These are phyloP conservation scores for Leccinum griseonigrum DNA, from an alignment of 1,284 basidiomycete species.

Conservation along the genomic window DNA sequence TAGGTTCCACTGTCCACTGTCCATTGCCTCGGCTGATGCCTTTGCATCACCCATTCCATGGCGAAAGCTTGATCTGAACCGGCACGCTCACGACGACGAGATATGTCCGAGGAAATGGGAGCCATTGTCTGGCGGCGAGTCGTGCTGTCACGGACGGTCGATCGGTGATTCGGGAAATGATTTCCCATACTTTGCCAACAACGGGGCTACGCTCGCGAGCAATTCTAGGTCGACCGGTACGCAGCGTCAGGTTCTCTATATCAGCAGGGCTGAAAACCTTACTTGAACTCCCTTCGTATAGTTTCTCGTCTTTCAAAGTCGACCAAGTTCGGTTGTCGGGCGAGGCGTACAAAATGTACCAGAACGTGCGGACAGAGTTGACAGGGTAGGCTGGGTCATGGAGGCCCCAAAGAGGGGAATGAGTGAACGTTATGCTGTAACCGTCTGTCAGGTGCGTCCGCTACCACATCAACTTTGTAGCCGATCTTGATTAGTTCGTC, in stretches of 20 bases:
- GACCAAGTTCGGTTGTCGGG: conserved; percentile 83
- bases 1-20: conserved; percentile 39
- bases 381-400: conserved; percentile 70
- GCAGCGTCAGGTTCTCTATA: conserved; percentile 5
- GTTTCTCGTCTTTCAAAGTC: conserved; percentile 80
- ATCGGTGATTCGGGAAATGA: background rate
- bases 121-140: conserved; percentile 81
- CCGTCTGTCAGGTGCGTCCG: conserved; percentile 66
- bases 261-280: background rate
- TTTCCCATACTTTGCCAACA: conserved; percentile 41
- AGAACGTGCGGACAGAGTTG: conserved; percentile 71
- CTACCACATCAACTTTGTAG: background rate
- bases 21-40: conserved; percentile 52
- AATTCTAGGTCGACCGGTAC: conserved; percentile 81
- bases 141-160: background rate
- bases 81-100: conserved; percentile 91
- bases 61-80: conserved; percentile 82
- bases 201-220: conserved; percentile 72
- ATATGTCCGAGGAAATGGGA: conserved; percentile 82
- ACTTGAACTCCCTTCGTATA: conserved; percentile 73
- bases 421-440: conserved; percentile 59
- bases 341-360: conserved; percentile 84
- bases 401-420: conserved; percentile 58
- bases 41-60: conserved; percentile 95
- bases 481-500: background rate